Evolutionary conservation across 1,139 yeast genomes (phyloP), one percentile per base, ranked within the genome.

Genomic region (Taphrina communis): DNA sequence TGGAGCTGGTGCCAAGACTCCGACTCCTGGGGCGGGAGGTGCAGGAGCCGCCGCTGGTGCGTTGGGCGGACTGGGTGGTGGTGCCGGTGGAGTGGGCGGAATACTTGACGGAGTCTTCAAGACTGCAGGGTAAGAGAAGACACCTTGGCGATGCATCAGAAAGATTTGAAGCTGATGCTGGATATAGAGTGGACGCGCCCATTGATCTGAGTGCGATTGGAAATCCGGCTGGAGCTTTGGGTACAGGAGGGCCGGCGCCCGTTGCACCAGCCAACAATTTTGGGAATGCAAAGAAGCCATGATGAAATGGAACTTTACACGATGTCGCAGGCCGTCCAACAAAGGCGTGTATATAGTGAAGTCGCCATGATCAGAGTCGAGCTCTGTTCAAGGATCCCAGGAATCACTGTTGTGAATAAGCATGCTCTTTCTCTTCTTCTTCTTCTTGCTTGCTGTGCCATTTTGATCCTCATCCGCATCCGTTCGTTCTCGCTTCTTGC

Each of bases 391-490:
- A 7, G 53, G 7, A 5, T 17, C 21, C 62, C 62, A 58, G 7
- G 62, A 44, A 7, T 42, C 62, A 21, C n/a, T 58, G 53, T 58
- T 42, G 19, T 25, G 51, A 11, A 44, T 31, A 14, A 31, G 39
- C 42, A 36, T 46, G 17, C 62, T 58, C 41, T 58, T 58, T 31
- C 62, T 42, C 35, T 58, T 58, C 62, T 58, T 58, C 62, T 58
- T 58, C 62, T 58, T 58, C 12, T 35, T 38, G 17, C 17, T 39
- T 8, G 50, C 42, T 14, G 62, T 36, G 25, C 51, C 52, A 31
- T 44, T 44, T 7, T 21, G 42, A 8, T 42, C 62, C 51, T 58
- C 62, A 42, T 58, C 62, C 8, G 38, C 53, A 2, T 58, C 62
- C 17, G 36, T 19, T 7, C 62, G 38, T 17, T 58, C 62, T 8